Conservation (phyloP, 2,329 filamentous ascomycete genomes). For the Zymoseptoria pseudotritici region DNA sequence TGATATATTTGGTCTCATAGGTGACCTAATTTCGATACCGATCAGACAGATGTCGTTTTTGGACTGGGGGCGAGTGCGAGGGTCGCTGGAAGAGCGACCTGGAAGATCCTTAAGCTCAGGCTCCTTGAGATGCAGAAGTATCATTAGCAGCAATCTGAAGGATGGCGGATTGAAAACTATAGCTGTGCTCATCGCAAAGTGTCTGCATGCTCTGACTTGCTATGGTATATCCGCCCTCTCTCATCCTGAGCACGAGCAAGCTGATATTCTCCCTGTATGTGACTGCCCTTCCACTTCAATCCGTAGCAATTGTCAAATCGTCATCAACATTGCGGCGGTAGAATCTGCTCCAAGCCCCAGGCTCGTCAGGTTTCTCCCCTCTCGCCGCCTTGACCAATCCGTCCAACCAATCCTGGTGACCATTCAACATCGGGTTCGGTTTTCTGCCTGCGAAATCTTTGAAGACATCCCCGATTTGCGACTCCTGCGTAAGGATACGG, state of each 20-base stretch:
- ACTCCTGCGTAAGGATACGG: conserved; percentile 32
- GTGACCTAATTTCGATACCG: no score
- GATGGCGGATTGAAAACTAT: not conserved
- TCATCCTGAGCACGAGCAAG: not conserved
- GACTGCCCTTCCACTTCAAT: not conserved
- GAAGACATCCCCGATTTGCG: conserved; percentile 28
- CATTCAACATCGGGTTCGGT: conserved; percentile 32
- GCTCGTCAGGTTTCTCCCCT: conserved; percentile 12
- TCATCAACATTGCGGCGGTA: not conserved
- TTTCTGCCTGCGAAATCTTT: conserved; percentile 22
- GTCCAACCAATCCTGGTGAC: conserved; percentile 33
- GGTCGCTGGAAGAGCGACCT: no score
- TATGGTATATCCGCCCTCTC: not conserved
- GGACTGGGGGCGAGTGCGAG: no score
- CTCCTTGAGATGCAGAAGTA: no score
- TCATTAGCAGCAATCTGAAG: no score
- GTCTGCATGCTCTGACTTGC: not conserved
- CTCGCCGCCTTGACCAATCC: conserved; percentile 26
- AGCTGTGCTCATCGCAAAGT: not conserved
- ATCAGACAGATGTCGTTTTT: no score
- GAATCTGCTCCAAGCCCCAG: conserved; percentile 4
- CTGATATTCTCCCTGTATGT: not conserved
- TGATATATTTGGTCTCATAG: no score
- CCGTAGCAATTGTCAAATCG: not conserved
- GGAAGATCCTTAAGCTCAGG: no score